These are phyloP conservation scores for Deinandra increscens DNA, from an alignment of 129 eudicot genomes.

Conservation along the genomic window DNA sequence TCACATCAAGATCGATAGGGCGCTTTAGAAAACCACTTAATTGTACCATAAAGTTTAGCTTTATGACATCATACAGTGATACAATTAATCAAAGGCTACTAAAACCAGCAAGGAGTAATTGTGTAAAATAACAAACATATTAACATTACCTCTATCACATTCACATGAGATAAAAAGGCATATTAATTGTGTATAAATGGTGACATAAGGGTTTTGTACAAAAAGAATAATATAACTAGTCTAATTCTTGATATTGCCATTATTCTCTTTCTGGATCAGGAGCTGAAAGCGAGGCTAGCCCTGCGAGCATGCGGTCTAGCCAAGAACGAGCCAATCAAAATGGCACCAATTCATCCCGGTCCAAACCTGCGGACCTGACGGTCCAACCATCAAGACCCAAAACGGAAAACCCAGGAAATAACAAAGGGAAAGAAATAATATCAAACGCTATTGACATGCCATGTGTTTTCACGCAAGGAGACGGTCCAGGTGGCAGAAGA, in stretches of 20 bases:
- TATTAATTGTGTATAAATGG: too few relatives aligned
- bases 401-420: conserved; percentile 39
- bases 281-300: conserved; percentile 56
- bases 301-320: conserved; percentile 46
- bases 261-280: conserved; percentile 53
- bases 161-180: too few relatives aligned
- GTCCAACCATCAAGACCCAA: conserved; percentile 37
- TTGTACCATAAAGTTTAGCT: background rate
- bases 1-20: background rate
- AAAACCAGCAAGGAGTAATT: too few relatives aligned
- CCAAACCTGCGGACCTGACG: conserved; percentile 32
- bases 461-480: conserved; percentile 80
- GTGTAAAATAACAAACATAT: too few relatives aligned
- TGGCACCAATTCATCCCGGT: conserved; percentile 31
- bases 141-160: too few relatives aligned
- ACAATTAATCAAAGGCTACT: too few relatives aligned
- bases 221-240: background rate
- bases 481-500: conserved; percentile 77
- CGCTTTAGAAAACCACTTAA: background rate
- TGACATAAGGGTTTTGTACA: too few relatives aligned
- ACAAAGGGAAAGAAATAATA: conserved; percentile 37
- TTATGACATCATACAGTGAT: background rate
- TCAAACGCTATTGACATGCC: conserved; percentile 71
- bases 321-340: conserved; percentile 46
- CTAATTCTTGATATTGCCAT: background rate